Base-by-base conservation (phyloP, 768 basidiomycete genomes). In the Pleurotus sapidus region DNA sequence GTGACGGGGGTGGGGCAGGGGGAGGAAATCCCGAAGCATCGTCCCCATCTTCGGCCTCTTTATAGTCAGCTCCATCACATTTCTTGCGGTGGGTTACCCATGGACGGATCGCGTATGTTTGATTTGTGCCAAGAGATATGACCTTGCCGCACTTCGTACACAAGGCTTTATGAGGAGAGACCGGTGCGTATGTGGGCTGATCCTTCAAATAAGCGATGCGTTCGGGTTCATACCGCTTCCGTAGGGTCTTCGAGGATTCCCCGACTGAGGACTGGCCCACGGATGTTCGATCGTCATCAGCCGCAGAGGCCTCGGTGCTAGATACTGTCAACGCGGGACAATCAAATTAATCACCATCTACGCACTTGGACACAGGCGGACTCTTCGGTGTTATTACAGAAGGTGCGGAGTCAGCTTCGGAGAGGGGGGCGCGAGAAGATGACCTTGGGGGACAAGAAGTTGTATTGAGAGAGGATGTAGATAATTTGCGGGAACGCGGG, bases 201-300 rank as follows among this genome's bases (percentile, higher is more conserved):
- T 84, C 82, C 59, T 80, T 78, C 67, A 86, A 83, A 67, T 84
- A 85, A 63, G 84, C 76, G 38, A 83, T 77, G 25, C 88, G 83
- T 61, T 88, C 86, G 6, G 72, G 69, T 70, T 87, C 87, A 20
- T 75, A 81, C 57, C 84, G 83, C 38, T 84, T 81, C 46, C 70
- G 67, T 56, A 66, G 64, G 30, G 30, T 8, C 30, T 34, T 34
- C 8, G 30, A 34, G 30, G 30, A 34, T 55, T 65, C 65, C 57
- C 75, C 74, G 57, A 73, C 70, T 4, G 73, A 71, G 3, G 84
- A 85, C 59, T 84, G 85, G 3, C 83, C 77, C 25, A 84, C 69
- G 4, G 84, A 86, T 5, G 72, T 74, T 39, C 68, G 71, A 59
- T 86, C 84, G 58, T 81, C 79, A 17, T 77, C 77, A 9, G 68